Conservation (phyloP, 139 green algal species). For the Asterochloris sp. region DNA sequence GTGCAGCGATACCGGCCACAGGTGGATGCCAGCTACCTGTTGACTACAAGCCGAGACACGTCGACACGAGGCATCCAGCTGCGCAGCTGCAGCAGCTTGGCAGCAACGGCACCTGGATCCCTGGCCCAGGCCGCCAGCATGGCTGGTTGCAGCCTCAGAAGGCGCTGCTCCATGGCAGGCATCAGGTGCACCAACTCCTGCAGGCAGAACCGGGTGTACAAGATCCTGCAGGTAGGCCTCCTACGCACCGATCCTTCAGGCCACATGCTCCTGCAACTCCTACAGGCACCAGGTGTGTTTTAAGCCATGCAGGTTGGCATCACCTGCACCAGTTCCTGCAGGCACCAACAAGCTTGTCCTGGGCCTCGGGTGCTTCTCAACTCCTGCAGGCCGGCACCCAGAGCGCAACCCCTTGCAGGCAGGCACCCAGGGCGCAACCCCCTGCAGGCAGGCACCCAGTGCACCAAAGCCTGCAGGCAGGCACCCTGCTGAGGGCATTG, state of each 20-base stretch:
- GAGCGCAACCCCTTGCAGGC: too few species aligned
- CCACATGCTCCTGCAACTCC: not conserved
- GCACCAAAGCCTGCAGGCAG: too few species aligned
- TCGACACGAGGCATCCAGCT: not conserved
- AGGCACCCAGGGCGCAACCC: too few species aligned
- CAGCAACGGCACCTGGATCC: not conserved
- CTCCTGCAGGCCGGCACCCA: too few species aligned
- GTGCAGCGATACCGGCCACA: not conserved
- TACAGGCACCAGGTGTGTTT: too few species aligned
- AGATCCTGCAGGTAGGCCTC: not conserved
- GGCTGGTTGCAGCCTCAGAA: not conserved
- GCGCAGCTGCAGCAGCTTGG: not conserved
- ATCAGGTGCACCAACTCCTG: conserved; percentile 5
- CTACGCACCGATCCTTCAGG: not conserved
- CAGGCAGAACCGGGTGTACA: not conserved
- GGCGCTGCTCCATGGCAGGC: not conserved
- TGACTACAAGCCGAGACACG: not conserved
- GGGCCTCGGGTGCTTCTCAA: too few species aligned
- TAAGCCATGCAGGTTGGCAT: not conserved
- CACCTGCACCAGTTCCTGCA: not conserved
- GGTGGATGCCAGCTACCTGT: not conserved
- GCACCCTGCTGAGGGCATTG: too few species aligned
- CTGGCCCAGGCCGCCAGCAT: not conserved
- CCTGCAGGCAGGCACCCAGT: too few species aligned
- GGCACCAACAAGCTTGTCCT: not conserved